Evolutionary conservation across 2,329 filamentous ascomycete genomes (phyloP), one percentile per base, ranked within the genome.

Genomic region (Arthrobotrys entomopaga): DNA sequence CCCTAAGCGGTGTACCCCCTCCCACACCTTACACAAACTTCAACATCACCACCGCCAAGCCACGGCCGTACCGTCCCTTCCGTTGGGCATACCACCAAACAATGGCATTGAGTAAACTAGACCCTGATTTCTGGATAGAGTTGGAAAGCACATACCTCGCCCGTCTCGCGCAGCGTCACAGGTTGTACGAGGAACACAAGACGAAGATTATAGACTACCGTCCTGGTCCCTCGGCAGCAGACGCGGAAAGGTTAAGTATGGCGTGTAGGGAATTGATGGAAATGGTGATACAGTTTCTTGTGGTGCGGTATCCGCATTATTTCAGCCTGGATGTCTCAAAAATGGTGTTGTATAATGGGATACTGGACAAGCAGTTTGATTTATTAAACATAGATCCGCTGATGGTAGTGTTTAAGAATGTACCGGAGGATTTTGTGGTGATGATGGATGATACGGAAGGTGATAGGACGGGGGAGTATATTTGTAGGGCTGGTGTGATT

Each of bases 221-320:
- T 0, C 29, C 29, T 10, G 29, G 29, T 8, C 91, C 91, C 0
- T 91, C 91, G 0, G 90, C 89, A 0, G 15, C 8, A 0, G 59
- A 58, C 43, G 46, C 38, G 5, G 43, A 52, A 10, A 5, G 29
- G 5, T 29, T 72, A 11, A 90, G 95, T 78, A 83, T 95, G 0
- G 92, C 89, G 0, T 92, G 90, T 80, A 93, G 92, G 79, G 92
- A 96, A 78, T 83, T 95, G 4, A 93, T 95, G 91, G 92, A 96
- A 81, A 93, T 94, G 88, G 86, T 85, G 1, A 77, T 96, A 2
- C 91, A 94, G 77, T 96, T 94, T 77, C 81, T 94, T n/a, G 91
- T 88, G 74, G 85, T 87, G 2, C 85, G 92, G 2, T 96, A 96
- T 79, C 92, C 92, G 0, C 86, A 88, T 4, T 88, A 90, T 77